Evolutionary conservation across 257 asterid species (phyloP), one percentile per base, ranked within the genome.

Genomic region (Paulownia fortunei): DNA sequence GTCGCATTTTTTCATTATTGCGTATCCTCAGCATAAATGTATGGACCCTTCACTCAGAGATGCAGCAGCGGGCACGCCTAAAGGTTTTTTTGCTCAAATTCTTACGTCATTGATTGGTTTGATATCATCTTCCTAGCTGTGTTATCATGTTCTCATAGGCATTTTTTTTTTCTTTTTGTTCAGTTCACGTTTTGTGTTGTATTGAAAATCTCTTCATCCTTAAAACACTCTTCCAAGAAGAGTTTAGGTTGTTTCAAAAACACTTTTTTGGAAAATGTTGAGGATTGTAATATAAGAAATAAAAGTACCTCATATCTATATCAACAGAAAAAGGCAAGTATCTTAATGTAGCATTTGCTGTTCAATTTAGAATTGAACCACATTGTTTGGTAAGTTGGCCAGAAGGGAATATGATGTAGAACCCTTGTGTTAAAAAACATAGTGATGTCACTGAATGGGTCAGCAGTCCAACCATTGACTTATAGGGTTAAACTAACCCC

Each of bases 1-100:
- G 97, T 37, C 98, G 88, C 76, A 84, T 93, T 77, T 92, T 97
- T 73, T 88, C 99, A 67, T 75, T 90, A 77, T 73, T 95, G 84
- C 91, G 94, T 56, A 79, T 89, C 81, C 96, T 95, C 54, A 82
- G 76, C 80, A 42, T 95, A 66, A 85, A 88, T 69, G 86, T 88
- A 58, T 90, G 90, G 91, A 95, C 96, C 39, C 96, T 93, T 71
- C 99, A 95, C 75, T 91, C 98, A 51, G 97, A 95, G 84, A 95
- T 95, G 99, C 99, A 95, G 87, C 97, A 93, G 81, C 86, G 98
- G 76, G 98, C 99, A 77, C 97, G 99, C 26, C 80, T 95, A 39
- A 95, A 95, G 99, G 98, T 92, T 74, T 49, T 55, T 73, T 42
- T 62, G 10, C 72, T 70, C 54, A 16, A 73, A 51, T 69, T 62